Base-by-base conservation (phyloP, 768 basidiomycete genomes). In the Hypholoma sublateritium region DNA sequence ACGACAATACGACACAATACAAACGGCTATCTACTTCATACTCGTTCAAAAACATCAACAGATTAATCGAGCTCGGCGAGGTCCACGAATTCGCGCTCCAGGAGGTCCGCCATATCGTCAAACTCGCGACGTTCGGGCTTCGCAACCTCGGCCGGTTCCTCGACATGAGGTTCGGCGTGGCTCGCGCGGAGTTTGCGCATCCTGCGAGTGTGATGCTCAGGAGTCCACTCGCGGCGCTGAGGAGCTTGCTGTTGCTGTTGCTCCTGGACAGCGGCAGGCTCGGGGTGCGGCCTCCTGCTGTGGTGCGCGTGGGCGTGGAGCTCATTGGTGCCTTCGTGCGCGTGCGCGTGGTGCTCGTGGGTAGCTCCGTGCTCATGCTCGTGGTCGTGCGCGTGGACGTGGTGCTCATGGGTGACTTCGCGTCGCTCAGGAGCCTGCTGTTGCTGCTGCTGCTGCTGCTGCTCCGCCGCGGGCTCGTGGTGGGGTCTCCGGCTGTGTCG, bases 61-160 rank as follows among this genome's bases (percentile, higher is more conserved):
- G 42, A 39, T 17, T 52, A 37, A 28, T 52, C 51, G 51, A 52
- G 42, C 13, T 52, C 21, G 12, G 45, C 45, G 16, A 52, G 42
- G 14, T 52, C 21, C 14, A 36, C 45, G 16, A 35, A 45, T 8
- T 55, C 42, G 19, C 53, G 53, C 32, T 14, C 28, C 9, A 34
- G 14, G 19, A 54, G 53, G 16, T 44, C 53, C 24, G 32, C 53
- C n/a, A 16, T 12, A 22, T 51, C 51, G 11, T 52, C 37, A 17
- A 42, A 42, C 4, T 12, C 41, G 19, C 51, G 51, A 12, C 24
- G 24, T n/a, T n/a, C n/a, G n/a, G n/a, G n/a, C n/a, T n/a, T n/a
- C n/a, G n/a, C n/a, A n/a, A n/a, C n/a, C n/a, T n/a, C n/a, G n/a
- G n/a, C n/a, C n/a, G n/a, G n/a, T n/a, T n/a, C n/a, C 13, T 52